Conservation (phyloP, 495 filamentous ascomycete species). For the Staphylotrichum tortipilum region DNA sequence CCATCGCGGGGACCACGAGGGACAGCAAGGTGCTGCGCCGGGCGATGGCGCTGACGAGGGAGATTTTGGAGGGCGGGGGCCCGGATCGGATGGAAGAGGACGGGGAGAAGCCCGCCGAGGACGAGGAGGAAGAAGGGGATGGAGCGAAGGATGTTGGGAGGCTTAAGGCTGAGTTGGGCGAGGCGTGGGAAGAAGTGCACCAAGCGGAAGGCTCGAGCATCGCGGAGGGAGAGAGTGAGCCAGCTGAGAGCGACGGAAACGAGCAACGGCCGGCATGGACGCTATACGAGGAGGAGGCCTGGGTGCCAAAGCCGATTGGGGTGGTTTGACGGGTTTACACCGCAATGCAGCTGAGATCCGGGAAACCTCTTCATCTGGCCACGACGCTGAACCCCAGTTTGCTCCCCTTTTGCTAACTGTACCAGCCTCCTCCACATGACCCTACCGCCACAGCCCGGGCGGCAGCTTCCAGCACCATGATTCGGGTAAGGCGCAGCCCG, state of each 20-base stretch:
- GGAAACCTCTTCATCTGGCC: no score
- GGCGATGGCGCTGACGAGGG: slow-evolving; percentile 26
- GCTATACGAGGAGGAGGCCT: slow-evolving; percentile 43
- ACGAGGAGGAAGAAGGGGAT: no score
- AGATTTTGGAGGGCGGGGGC: slow-evolving; percentile 10
- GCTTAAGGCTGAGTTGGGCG: slow-evolving; percentile 25
- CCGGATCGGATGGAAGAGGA: slow-evolving; percentile 14
- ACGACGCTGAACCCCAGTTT: no score
- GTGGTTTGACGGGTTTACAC: no score
- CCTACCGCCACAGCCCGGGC: no score
- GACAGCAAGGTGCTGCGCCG: slow-evolving; percentile 29
- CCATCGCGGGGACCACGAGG: slow-evolving; percentile 25
- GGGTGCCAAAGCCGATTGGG: slow-evolving; percentile 56
- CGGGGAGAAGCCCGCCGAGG: slow-evolving; percentile 9
- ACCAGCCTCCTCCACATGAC: no score
- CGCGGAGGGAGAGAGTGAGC: slow-evolving; percentile 2
- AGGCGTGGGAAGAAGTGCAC: slow-evolving; percentile 10
- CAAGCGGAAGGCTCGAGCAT: slow-evolving; percentile 7
- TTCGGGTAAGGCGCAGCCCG: no score
- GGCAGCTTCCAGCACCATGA: no score
- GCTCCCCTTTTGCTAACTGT: no score
- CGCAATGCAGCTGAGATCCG: no score
- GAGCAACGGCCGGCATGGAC: slow-evolving; percentile 43
- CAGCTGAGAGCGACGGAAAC: slow-evolving; percentile 9
- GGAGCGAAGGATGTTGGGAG: slow-evolving; percentile 24